These are phyloP conservation scores for Eucalyptus shirleyi DNA, from an alignment of 345 rosid genomes.

Conservation along the genomic window DNA sequence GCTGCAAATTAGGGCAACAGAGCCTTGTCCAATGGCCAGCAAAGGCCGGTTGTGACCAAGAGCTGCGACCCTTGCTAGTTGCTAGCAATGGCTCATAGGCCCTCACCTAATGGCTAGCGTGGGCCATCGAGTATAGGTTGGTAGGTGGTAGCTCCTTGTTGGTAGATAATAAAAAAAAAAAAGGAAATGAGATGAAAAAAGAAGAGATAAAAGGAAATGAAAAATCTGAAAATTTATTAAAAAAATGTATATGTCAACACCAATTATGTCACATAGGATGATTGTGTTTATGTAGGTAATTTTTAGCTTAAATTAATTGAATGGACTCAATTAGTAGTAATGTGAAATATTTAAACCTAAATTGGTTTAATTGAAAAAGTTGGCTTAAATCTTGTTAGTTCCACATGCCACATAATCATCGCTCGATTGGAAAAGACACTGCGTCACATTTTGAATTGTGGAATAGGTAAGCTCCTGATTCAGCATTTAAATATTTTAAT, in stretches of 20 bases:
- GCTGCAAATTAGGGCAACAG: fast-evolving
- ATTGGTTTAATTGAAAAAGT: too few species aligned
- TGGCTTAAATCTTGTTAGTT: not conserved
- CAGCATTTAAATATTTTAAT: not conserved
- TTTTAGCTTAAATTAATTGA: not conserved
- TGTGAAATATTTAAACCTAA: not conserved
- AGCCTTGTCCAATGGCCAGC: too few species aligned
- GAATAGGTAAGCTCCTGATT: not conserved
- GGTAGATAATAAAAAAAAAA: not conserved
- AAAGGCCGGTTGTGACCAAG: too few species aligned
- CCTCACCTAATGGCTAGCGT: not conserved
- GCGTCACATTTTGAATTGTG: not conserved
- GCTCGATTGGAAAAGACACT: not conserved
- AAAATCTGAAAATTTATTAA: not conserved
- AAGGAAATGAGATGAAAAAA: not conserved
- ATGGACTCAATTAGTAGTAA: not conserved
- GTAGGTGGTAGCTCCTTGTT: too few species aligned
- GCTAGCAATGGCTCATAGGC: not conserved
- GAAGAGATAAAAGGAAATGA: not conserved
- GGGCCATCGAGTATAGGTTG: too few species aligned
- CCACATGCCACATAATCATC: not conserved
- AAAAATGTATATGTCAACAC: not conserved
- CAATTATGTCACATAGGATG: fast-evolving
- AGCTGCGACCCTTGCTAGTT: not conserved
- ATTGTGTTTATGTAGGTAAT: not conserved